Conservation (phyloP, 495 filamentous ascomycete species). For the Xylaria cubensis region DNA sequence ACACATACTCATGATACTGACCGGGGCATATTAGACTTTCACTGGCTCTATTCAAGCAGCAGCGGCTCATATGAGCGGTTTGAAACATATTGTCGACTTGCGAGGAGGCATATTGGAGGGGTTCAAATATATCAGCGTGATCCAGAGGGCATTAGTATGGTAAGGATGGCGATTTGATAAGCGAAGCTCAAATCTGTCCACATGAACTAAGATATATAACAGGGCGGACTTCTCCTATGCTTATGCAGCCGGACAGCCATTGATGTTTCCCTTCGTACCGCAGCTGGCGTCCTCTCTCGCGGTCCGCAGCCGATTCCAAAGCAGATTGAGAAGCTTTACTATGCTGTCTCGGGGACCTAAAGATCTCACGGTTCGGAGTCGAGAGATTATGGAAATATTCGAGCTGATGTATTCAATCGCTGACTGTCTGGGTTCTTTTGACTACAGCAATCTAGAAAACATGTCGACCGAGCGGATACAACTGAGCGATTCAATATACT, state of each 20-base stretch:
- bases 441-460: slow-evolving; percentile 35
- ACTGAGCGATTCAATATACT: slow-evolving; percentile 42
- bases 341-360: slow-evolving; percentile 28
- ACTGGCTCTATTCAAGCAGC: slow-evolving; percentile 38
- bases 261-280: slow-evolving; percentile 41
- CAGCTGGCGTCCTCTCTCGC: slow-evolving; percentile 37
- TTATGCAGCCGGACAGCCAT: slow-evolving; percentile 36
- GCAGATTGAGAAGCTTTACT: slow-evolving; percentile 31
- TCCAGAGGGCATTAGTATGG: slow-evolving; percentile 42
- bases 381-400: slow-evolving; percentile 37
- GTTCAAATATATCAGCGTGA: slow-evolving; percentile 38
- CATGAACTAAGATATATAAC: slow-evolving; percentile 17
- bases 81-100: slow-evolving; percentile 42
- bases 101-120: slow-evolving; percentile 40
- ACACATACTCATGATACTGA: slow-evolving; percentile 3
- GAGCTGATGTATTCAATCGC: slow-evolving; percentile 39
- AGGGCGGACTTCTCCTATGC: slow-evolving; percentile 44
- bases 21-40: slow-evolving; percentile 31
- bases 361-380: slow-evolving; percentile 34
- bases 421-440: slow-evolving; percentile 38
- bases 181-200: slow-evolving; percentile 5
- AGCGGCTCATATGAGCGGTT: slow-evolving; percentile 39
- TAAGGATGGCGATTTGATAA: slow-evolving; percentile 20
- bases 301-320: slow-evolving; percentile 35
- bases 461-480: slow-evolving; percentile 36